Base-by-base conservation (phyloP, 169 alveolate species). In the Plasmodium chabaudi region DNA sequence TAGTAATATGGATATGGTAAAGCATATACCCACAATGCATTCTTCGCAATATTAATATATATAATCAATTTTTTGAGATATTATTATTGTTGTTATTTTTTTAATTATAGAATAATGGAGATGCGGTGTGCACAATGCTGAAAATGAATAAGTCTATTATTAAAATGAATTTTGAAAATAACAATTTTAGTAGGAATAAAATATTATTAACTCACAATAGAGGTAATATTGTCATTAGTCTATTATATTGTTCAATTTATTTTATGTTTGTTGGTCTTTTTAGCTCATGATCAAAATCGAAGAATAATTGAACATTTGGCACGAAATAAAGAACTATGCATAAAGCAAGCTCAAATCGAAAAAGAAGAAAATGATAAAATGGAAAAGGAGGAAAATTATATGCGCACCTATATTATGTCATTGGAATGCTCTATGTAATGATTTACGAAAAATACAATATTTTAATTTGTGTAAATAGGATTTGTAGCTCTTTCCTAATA, bases 401-500 rank as follows among this genome's bases (percentile, higher is more conserved):
- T 84, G 91, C 87, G 55, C 42, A 51, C 86, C 17, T 84, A 84
- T 42, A 42, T 21, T 1, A 84, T 84, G 91, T 67, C 91, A 51
- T 70, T 84, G 12, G 91, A 84, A 55, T 61, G 87, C n/a, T 84
- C 91, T 13, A 84, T 84, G 91, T 84, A 84, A 84, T 39, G 59
- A 47, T 56, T 68, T 44, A 67, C 7, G 49, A 42, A 84, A 34
- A 64, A 47, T 15, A 39, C 12, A 9, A 68, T 39, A 1, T 19
- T 42, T 44, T 56, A 61, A 44, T 21, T 17, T 12, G 44, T 19
- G 63, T 53, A 59, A 13, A 27, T 2, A 49, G 13, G 1, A 49
- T 13, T 49, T 0, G 0, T 49, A 13, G 44, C 27, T 23, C 23
- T 34, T 9, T 65, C 15, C 3, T 27, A 27, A 19, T 65, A 49